phyloP scores from a whole-genome alignment of 371 early-diverging fungal species.

The Mucor ambiguus region DNA sequence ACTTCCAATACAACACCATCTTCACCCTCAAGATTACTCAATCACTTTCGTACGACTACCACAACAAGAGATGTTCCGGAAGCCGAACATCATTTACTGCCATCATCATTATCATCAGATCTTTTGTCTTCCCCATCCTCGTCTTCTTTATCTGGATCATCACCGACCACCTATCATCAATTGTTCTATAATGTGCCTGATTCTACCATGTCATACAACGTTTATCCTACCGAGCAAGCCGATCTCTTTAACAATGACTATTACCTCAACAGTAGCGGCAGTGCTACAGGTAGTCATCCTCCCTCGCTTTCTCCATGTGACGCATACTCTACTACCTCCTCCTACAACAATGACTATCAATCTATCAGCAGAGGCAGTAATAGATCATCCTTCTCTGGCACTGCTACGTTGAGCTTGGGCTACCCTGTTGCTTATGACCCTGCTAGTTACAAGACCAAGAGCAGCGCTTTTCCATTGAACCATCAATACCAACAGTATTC shows the following conservation, averaged over 20 bases:
- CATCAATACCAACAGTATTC: not conserved
- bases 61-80: constrained; percentile 11
- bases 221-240: constrained; percentile 15
- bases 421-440: not conserved
- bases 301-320: constrained; percentile 26
- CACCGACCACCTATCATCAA: constrained; percentile 18
- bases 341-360: constrained; percentile 1
- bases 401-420: not conserved
- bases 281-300: not conserved
- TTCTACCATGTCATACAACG: constrained; percentile 17
- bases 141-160: constrained; percentile 7
- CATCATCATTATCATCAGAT: constrained; percentile 21
- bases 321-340: constrained; percentile 21
- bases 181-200: constrained; percentile 19
- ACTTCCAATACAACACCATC: not conserved
- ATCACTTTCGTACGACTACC: constrained; percentile 6
- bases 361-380: not conserved
- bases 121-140: constrained; percentile 7
- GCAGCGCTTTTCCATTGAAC: not conserved
- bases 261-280: constrained; percentile 4
- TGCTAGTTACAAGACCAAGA: not conserved
- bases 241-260: constrained; percentile 9
- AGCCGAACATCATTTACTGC: constrained; percentile 16
- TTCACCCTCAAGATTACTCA: constrained; percentile 6
- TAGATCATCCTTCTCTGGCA: constrained; percentile 1